Base-by-base conservation (phyloP, 1,139 yeast genomes). In the Debaryomyces fabryi region DNA sequence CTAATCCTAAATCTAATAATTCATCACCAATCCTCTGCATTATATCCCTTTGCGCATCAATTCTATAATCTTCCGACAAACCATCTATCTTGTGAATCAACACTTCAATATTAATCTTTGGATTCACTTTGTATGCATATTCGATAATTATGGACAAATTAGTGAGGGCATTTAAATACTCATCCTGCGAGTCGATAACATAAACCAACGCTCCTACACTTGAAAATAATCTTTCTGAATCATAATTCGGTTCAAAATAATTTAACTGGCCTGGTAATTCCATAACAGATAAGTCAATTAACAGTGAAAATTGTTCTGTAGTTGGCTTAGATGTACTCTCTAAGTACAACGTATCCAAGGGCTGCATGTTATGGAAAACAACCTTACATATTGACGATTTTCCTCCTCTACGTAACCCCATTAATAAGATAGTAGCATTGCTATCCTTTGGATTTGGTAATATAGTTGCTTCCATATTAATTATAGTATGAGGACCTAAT, bases 11-110 rank as follows among this genome's bases (percentile, higher is more conserved):
- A 62, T 92, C 99, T 49, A 87, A 75, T 44, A 93, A 74, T 63
- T 92, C 98, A 65, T 93, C 99, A 9, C 96, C 96, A 0, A 95
- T 90, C 54, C 98, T 76, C 67, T 92, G 97, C 90, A 91, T 91
- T 45, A 93, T 93, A 64, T 93, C 99, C 59, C 98, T 78, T 64
- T 92, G 97, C 12, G 97, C 95, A 66, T 93, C 99, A 44, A 90
- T 78, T 51, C 96, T 78, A 65, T 90, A 93, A 65, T 93, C 99
- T 62, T 93, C 99, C 47, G 92, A 84, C 42, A 93, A 75, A 0
- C 98, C 98, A 64, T 93, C 99, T 44, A 93, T 92, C 66, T 93
- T 93, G 68, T 93, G 99, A 46, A 93, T 91, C 49, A 93, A 77
- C 3, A 93, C 96, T 64, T 93, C 99, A 47, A 93, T 86, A 62